Percentiles rank a stretch among this genome's conserved stretches.
Evolutionary conservation across 176 grass and related monocot species (phyloP).

Genomic region (Raddia distichophylla): DNA sequence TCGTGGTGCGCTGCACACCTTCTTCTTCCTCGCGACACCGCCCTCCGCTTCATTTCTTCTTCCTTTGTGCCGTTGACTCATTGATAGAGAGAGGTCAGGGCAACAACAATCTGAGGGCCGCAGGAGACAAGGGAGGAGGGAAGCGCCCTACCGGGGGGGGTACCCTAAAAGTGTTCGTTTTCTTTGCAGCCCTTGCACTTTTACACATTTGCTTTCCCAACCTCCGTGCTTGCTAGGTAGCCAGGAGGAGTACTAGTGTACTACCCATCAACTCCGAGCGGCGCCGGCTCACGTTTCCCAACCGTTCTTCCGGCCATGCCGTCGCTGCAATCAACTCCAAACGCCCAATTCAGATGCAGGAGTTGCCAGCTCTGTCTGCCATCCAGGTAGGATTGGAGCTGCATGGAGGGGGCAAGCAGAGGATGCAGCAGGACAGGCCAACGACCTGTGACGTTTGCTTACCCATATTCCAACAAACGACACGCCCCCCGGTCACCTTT

Average conservation of each 20-base stretch:
- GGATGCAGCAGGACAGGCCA: constrained; percentile 22
- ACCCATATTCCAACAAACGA: constrained; percentile 39
- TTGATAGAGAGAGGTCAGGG: too few relatives aligned
- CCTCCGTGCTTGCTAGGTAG: constrained; percentile 3
- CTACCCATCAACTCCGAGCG: constrained; percentile 5
- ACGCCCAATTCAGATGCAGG: neutral
- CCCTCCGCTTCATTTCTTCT: too few relatives aligned
- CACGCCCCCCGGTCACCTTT: constrained; percentile 12
- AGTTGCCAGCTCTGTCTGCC: neutral
- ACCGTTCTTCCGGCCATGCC: constrained; percentile 4
- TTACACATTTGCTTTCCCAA: constrained; percentile 10
- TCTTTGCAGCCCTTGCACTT: neutral
- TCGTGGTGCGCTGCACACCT: too few relatives aligned
- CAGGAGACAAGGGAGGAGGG: too few relatives aligned
- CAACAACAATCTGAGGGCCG: too few relatives aligned
- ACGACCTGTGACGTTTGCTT: constrained; percentile 22
- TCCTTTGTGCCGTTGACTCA: too few relatives aligned
- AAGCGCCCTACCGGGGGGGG: too few relatives aligned
- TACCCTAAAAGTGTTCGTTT: too few relatives aligned
- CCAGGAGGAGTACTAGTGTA: neutral
- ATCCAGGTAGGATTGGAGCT: too few relatives aligned
- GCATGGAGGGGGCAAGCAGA: neutral
- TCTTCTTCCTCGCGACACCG: too few relatives aligned
- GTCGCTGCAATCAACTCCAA: constrained; percentile 18
- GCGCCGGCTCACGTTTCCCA: constrained; percentile 21